phyloP scores from a whole-genome alignment of 305 asterid species.

The Rubia tinctorum region DNA sequence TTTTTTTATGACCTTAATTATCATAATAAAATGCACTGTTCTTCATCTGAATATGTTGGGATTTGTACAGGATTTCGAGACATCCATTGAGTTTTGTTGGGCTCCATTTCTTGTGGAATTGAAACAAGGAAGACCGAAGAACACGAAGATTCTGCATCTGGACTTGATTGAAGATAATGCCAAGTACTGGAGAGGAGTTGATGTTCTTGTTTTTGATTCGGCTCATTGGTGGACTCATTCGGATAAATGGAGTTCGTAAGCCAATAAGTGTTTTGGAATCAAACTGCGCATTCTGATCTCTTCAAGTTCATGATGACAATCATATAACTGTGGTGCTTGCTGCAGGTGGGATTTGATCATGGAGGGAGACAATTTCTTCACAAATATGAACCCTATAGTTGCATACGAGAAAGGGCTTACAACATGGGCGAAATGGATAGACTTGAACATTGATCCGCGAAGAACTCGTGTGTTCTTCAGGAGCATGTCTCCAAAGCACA shows the following conservation, averaged over 20 bases:
- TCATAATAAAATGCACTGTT: neutral
- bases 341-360: conserved; percentile 77
- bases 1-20: neutral
- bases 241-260: conserved; percentile 74
- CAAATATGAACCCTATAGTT: conserved; percentile 50
- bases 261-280: neutral
- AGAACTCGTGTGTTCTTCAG: conserved; percentile 65
- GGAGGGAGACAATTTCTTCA: conserved; percentile 60
- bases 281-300: neutral
- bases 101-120: conserved; percentile 86
- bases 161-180: conserved; percentile 88
- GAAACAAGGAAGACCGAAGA: conserved; percentile 46
- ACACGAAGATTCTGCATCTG: conserved; percentile 58
- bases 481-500: conserved; percentile 84
- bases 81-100: conserved; percentile 84
- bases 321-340: conserved; percentile 2
- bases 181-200: conserved; percentile 82
- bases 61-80: conserved; percentile 64
- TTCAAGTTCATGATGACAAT: neutral
- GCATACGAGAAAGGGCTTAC: conserved; percentile 77
- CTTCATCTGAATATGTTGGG: neutral
- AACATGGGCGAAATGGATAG: conserved; percentile 87
- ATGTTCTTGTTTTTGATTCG: conserved; percentile 83
- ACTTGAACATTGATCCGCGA: conserved; percentile 72
- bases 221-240: conserved; percentile 99